Evolutionary conservation across 2,329 filamentous ascomycete species (phyloP).

Genomic region (Hypoxylon sp.): DNA sequence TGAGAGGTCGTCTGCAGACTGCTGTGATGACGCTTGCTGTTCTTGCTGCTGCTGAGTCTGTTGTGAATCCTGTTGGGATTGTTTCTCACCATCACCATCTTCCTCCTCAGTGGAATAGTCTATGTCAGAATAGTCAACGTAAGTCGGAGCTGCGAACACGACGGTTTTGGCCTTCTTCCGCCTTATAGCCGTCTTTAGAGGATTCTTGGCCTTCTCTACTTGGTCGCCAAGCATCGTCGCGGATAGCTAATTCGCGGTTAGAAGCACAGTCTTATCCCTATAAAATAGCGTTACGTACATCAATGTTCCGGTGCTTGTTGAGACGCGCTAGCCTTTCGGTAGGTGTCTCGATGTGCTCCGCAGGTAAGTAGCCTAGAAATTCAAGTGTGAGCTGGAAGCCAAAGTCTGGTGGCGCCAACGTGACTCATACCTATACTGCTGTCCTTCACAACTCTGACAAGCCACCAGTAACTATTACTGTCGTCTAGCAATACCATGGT

Average conservation of each 20-base stretch:
- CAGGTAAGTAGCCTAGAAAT: constrained; percentile 86
- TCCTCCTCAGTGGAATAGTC: constrained; percentile 90
- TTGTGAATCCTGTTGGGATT: constrained; percentile 55
- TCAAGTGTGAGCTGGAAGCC: constrained; percentile 19
- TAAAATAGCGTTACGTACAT: constrained; percentile 73
- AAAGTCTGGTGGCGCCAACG: neutral
- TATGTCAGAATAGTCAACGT: constrained; percentile 88
- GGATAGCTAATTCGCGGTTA: constrained; percentile 66
- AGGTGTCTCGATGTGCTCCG: constrained; percentile 98
- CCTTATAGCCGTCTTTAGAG: constrained; percentile 86
- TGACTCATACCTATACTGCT: constrained; percentile 81
- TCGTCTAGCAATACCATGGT: constrained; percentile 99
- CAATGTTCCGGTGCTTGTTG: constrained; percentile 98
- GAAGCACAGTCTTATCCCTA: constrained; percentile 19
- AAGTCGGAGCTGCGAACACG: constrained; percentile 86
- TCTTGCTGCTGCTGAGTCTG: constrained; percentile 53
- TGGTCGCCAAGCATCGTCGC: constrained; percentile 75
- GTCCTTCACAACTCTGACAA: constrained; percentile 96
- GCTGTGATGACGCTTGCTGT: constrained; percentile 50
- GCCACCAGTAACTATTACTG: constrained; percentile 99
- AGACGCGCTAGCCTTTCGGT: constrained; percentile 92
- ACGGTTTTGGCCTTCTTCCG: constrained; percentile 88
- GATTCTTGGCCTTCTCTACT: constrained; percentile 84
- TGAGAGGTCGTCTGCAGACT: constrained; percentile 53
- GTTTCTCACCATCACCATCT: constrained; percentile 65